These are phyloP conservation scores for Candida sp. DNA, from an alignment of 1,139 yeast species.

Conservation along the genomic window DNA sequence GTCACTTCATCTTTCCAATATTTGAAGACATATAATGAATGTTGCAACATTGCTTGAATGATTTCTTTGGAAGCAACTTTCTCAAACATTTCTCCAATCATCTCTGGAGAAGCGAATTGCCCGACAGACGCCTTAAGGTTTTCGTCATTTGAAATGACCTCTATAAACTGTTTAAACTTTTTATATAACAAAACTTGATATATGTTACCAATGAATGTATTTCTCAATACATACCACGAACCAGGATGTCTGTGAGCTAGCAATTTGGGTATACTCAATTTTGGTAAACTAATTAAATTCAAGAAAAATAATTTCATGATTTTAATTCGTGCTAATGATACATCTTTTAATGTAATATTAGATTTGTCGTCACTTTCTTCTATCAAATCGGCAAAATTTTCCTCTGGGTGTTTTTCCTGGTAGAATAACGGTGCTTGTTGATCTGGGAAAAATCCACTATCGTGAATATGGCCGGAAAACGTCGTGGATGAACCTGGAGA, in stretches of 20 bases:
- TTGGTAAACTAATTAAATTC: conserved; percentile 27
- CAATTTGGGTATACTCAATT: conserved; percentile 33
- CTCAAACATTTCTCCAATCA: conserved; percentile 13
- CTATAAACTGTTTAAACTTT: conserved; percentile 23
- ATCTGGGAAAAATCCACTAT: neutral
- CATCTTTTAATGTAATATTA: conserved; percentile 12
- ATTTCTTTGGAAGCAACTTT: conserved; percentile 22
- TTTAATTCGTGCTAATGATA: conserved; percentile 17
- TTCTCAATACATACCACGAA: conserved; percentile 39
- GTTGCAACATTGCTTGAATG: conserved; percentile 25
- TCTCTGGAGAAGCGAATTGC: conserved; percentile 7
- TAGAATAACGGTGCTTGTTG: conserved; percentile 24
- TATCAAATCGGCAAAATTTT: conserved; percentile 29
- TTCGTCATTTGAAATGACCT: conserved; percentile 6
- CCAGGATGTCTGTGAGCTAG: conserved; percentile 43
- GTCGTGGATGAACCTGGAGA: conserved; percentile 5
- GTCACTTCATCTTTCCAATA: conserved; percentile 37
- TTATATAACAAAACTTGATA: conserved; percentile 35
- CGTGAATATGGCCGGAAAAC: neutral
- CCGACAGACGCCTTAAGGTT: conserved; percentile 7
- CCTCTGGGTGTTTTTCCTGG: conserved; percentile 26
- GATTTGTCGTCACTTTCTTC: conserved; percentile 13
- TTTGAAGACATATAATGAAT: conserved; percentile 26
- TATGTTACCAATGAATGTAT: conserved; percentile 37
- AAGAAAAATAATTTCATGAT: conserved; percentile 23